Conservation (phyloP, 2,329 filamentous ascomycete genomes). For the Botrytis pseudocinerea region DNA sequence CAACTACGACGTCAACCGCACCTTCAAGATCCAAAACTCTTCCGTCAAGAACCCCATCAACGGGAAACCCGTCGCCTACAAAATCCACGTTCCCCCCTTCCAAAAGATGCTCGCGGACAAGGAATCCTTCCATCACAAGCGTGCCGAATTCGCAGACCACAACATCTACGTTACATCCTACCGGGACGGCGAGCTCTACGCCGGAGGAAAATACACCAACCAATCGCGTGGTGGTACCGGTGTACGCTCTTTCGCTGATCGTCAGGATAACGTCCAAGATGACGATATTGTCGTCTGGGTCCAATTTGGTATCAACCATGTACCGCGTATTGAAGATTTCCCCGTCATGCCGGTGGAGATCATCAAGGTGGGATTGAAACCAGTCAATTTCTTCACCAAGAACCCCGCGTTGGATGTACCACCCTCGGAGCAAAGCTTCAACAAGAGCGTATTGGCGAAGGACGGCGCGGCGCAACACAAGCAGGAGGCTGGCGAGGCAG, state of each 20-base stretch:
- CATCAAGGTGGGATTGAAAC: slow-evolving; percentile 50
- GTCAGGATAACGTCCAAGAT: slow-evolving; percentile 52
- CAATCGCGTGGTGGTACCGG: slow-evolving; percentile 55
- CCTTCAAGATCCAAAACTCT: slow-evolving; percentile 60
- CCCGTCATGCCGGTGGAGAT: slow-evolving; percentile 67
- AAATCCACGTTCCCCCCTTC: slow-evolving; percentile 56
- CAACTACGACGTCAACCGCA: slow-evolving; percentile 49
- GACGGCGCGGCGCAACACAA: slow-evolving; percentile 9
- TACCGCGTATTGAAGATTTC: slow-evolving; percentile 65
- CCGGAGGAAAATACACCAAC: slow-evolving; percentile 57
- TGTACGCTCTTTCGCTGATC: slow-evolving; percentile 54
- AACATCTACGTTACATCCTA: slow-evolving; percentile 58
- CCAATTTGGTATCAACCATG: slow-evolving; percentile 62
- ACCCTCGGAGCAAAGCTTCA: slow-evolving; percentile 47
- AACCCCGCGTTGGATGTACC: slow-evolving; percentile 55
- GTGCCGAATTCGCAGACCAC: slow-evolving; percentile 56
- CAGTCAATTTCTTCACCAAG: slow-evolving; percentile 53
- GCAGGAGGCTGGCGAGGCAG: slow-evolving; percentile 10
- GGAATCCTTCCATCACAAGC: slow-evolving; percentile 49
- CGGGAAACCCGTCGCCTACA: slow-evolving; percentile 55
- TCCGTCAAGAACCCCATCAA: slow-evolving; percentile 54
- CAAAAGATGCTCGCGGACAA: slow-evolving; percentile 57
- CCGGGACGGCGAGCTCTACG: slow-evolving; percentile 53
- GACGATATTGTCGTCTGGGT: slow-evolving; percentile 59
- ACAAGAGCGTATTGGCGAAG: slow-evolving; percentile 39